These are phyloP conservation scores for Tricholoma flavovirens DNA, from an alignment of 768 basidiomycete genomes.

Conservation along the genomic window DNA sequence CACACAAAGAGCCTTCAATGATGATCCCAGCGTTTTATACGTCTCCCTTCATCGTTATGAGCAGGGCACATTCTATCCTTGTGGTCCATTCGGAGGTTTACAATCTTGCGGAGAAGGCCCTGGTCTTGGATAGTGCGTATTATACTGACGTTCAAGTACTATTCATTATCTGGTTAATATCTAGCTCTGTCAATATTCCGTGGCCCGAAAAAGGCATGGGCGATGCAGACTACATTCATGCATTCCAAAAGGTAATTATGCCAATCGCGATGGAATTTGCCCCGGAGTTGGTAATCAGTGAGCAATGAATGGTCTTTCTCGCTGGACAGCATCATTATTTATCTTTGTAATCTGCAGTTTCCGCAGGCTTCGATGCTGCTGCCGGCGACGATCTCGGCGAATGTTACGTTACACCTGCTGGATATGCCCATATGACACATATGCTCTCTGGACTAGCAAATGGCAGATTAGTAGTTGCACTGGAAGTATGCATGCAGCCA, in stretches of 20 bases:
- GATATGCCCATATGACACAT: conserved; percentile 98
- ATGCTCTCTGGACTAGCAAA: conserved; percentile 87
- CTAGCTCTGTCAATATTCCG: conserved; percentile 90
- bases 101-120: conserved; percentile 79
- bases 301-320: conserved; percentile 22
- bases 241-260: conserved; percentile 94
- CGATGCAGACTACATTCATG: conserved; percentile 94
- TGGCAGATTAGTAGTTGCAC: conserved; percentile 85
- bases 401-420: conserved; percentile 85
- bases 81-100: conserved; percentile 83
- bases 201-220: conserved; percentile 88
- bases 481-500: conserved; percentile 64
- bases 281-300: conserved; percentile 94
- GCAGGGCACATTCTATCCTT: conserved; percentile 87
- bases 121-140: conserved; percentile 80
- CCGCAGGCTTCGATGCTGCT: conserved; percentile 97
- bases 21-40: conserved; percentile 88
- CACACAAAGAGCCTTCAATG: conserved; percentile 92
- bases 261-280: conserved; percentile 96
- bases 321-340: neutral
- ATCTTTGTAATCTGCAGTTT: conserved; percentile 50
- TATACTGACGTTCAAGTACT: conserved; percentile 4
- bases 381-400: conserved; percentile 88
- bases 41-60: conserved; percentile 96
- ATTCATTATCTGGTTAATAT: conserved; percentile 5